Conservation (phyloP, 768 basidiomycete genomes). For the Tulasnella sp. region DNA sequence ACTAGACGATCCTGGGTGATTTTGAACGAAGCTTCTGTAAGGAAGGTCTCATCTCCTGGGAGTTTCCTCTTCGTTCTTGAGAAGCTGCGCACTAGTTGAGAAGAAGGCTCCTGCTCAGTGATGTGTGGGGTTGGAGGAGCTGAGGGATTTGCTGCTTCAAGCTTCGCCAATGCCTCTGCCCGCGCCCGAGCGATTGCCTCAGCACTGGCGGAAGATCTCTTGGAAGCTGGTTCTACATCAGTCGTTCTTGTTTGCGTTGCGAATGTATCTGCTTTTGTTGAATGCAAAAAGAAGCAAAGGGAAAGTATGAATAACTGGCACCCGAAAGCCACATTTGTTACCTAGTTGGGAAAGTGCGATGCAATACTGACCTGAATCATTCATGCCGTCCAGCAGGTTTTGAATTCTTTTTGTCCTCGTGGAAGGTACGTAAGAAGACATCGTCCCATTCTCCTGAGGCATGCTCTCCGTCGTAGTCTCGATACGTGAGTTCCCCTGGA, state of each 20-base stretch:
- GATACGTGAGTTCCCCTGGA: no score
- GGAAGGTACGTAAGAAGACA: slow-evolving; percentile 36
- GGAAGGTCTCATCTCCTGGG: slow-evolving; percentile 44
- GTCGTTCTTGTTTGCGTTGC: no score
- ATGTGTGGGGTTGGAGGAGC: slow-evolving; percentile 25
- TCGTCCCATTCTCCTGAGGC: slow-evolving; percentile 17
- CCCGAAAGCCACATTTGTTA: no score
- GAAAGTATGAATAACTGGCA: no score
- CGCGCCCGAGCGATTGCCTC: no score
- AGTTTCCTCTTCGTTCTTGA: slow-evolving; percentile 20
- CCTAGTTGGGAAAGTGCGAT: no score
- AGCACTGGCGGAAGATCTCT: no score
- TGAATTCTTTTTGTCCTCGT: slow-evolving; percentile 68
- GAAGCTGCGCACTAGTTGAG: slow-evolving; percentile 25
- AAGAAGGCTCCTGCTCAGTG: not conserved
- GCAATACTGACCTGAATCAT: slow-evolving; percentile 44
- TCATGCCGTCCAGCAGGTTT: slow-evolving; percentile 62
- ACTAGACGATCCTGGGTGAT: slow-evolving; percentile 87
- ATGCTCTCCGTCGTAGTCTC: slow-evolving; percentile 22
- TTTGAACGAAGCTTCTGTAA: slow-evolving; percentile 85
- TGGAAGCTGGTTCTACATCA: no score
- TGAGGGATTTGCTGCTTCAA: slow-evolving; percentile 1
- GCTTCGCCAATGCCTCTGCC: not conserved
- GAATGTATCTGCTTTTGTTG: no score
- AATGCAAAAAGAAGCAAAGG: no score